Evolutionary conservation across 164 flowering plant species (phyloP).

Genomic region (Euptelea pleiosperma): DNA sequence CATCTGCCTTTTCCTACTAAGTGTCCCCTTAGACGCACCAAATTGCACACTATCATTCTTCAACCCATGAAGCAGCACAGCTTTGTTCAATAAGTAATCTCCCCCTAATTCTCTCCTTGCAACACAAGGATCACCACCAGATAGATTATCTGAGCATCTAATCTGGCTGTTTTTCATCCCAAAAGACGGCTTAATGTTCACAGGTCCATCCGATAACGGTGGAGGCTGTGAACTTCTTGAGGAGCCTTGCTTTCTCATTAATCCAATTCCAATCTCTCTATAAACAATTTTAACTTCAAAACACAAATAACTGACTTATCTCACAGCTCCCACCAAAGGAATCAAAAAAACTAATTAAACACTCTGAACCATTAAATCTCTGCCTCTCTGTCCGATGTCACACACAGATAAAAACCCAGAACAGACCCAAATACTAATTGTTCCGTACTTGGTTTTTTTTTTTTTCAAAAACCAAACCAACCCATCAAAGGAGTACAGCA

Average conservation of each 20-base stretch:
- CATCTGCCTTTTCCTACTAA: slow-evolving; percentile 43
- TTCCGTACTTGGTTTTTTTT: too few species aligned
- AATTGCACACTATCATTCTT: slow-evolving; percentile 40
- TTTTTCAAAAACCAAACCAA: not conserved
- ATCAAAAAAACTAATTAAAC: too few species aligned
- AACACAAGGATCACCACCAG: slow-evolving; percentile 32
- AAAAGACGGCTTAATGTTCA: slow-evolving; percentile 18
- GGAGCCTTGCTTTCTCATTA: slow-evolving; percentile 53
- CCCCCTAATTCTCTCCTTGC: slow-evolving; percentile 50
- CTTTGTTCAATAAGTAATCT: slow-evolving; percentile 37
- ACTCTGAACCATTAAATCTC: too few species aligned
- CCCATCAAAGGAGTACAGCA: slow-evolving; percentile 14
- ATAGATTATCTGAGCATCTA: slow-evolving; percentile 23
- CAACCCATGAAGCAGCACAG: slow-evolving; percentile 32
- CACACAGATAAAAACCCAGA: too few species aligned
- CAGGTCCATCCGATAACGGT: slow-evolving; percentile 7
- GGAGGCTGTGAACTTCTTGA: slow-evolving; percentile 32
- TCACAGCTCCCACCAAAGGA: too few species aligned
- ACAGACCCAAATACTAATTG: too few species aligned
- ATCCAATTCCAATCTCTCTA: slow-evolving; percentile 1
- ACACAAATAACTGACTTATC: too few species aligned
- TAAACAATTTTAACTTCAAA: too few species aligned
- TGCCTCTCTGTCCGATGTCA: too few species aligned
- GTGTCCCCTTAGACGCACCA: slow-evolving; percentile 33
- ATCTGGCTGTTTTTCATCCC: slow-evolving; percentile 31